Evolutionary conservation across 495 filamentous ascomycete genomes (phyloP).

Genomic region (Hypoxylon trugodes): DNA sequence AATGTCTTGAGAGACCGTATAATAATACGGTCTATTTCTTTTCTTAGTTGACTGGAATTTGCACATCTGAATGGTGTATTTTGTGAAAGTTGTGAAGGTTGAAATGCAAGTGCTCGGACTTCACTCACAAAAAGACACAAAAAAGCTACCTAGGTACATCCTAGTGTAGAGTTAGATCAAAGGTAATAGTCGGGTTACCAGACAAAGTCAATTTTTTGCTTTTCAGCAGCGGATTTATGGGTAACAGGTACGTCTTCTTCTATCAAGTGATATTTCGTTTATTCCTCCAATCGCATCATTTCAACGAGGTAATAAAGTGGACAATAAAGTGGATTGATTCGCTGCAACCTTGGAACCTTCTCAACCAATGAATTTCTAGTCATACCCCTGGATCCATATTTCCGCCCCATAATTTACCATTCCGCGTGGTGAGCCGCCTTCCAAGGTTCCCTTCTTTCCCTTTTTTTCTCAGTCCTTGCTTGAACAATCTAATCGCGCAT

Average conservation of each 20-base stretch:
- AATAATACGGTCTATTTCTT: too few relatives aligned
- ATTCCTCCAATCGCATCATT: conserved; percentile 19
- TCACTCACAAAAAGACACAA: too few relatives aligned
- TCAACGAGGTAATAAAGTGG: neutral
- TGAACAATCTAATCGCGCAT: conserved; percentile 36
- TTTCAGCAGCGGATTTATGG: neutral
- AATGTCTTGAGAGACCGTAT: too few relatives aligned
- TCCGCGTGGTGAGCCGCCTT: conserved; percentile 13
- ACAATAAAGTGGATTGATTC: neutral
- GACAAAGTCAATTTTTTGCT: conserved; percentile 17
- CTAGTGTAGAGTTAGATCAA: too few relatives aligned
- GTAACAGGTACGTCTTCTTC: conserved; percentile 4
- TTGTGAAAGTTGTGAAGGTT: too few relatives aligned
- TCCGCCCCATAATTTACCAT: neutral
- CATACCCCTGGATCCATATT: neutral
- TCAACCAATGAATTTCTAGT: conserved; percentile 6
- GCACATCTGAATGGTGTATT: too few relatives aligned
- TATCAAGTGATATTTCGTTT: conserved; percentile 10
- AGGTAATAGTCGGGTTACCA: conserved; percentile 14
- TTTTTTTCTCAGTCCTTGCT: neutral
- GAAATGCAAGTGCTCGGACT: too few relatives aligned
- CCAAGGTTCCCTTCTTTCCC: conserved; percentile 13
- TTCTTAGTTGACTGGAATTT: too few relatives aligned
- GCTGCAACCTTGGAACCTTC: neutral
- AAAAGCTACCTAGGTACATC: neutral